Conservation (phyloP, 1,139 yeast species). For the Suhomyces bokatorum region DNA sequence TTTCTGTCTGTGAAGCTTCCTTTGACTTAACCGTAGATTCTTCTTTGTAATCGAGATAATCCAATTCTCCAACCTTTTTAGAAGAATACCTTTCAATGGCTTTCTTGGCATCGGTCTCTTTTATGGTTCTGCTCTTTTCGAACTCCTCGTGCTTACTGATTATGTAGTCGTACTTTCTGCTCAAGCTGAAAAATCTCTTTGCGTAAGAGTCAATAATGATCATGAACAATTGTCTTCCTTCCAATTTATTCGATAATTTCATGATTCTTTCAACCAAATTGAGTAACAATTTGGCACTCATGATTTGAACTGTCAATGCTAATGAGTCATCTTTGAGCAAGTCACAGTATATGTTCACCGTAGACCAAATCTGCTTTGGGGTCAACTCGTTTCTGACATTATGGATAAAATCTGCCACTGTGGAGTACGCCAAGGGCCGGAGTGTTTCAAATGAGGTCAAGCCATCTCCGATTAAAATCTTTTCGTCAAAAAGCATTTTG, state of each 20-base stretch:
- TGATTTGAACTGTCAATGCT: slow-evolving; percentile 89
- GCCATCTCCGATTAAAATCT: slow-evolving; percentile 88
- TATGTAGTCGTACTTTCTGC: slow-evolving; percentile 68
- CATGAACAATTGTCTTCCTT: slow-evolving; percentile 82
- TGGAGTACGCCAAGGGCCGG: slow-evolving; percentile 88
- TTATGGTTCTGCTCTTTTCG: slow-evolving; percentile 42
- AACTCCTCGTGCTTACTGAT: slow-evolving; percentile 61
- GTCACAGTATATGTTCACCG: slow-evolving; percentile 80
- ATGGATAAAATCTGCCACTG: slow-evolving; percentile 94
- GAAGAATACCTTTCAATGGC: slow-evolving; percentile 45
- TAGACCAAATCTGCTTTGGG: slow-evolving; percentile 82
- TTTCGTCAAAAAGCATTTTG: slow-evolving; percentile 81
- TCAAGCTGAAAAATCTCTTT: slow-evolving; percentile 74
- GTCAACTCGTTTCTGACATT: slow-evolving; percentile 85
- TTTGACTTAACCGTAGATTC: slow-evolving; percentile 12
- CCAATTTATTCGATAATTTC: slow-evolving; percentile 78
- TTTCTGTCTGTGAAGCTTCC: background rate
- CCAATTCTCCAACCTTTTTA: slow-evolving; percentile 22
- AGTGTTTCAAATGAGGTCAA: slow-evolving; percentile 87
- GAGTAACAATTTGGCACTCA: slow-evolving; percentile 90
- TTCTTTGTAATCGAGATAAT: slow-evolving; percentile 7
- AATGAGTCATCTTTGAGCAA: slow-evolving; percentile 79
- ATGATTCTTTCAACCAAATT: slow-evolving; percentile 87
- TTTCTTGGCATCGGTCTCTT: slow-evolving; percentile 46
- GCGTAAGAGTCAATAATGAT: slow-evolving; percentile 86